Evolutionary conservation across 2,329 filamentous ascomycete species (phyloP), one percentile per base, ranked within the genome.

Genomic region (Fusarium sp.): DNA sequence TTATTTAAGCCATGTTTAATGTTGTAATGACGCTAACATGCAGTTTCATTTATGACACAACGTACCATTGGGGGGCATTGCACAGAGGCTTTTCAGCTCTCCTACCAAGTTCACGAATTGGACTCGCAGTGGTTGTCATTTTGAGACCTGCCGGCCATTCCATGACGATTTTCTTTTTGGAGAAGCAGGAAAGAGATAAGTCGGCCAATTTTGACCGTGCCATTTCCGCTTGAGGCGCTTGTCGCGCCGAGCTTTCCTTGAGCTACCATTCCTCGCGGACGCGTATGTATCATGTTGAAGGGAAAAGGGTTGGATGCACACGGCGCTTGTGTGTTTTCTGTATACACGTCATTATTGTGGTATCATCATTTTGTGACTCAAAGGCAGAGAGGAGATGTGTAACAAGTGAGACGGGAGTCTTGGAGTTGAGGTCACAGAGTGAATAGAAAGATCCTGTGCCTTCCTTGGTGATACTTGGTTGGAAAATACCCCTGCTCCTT

Each of bases 231-330:
- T 36, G 44, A 60, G 41, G 47, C 52, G 68, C 68, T 74, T 65
- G 73, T 69, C 75, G 75, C 77, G 69, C 67, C 67, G 71, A 71
- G 64, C 61, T 49, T 64, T 70, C 57, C 68, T 41, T 41, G 53
- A 68, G 41, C 55, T 66, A 35, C n/a, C 57, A 65, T 65, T 61
- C 60, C 68, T 74, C 61, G 55, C 45, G 42, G 57, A 59, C 44
- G 46, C 46, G 54, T 60, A 50, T 22, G n/a, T 39, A 45, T 29
- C 12, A 44, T 39, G 42, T 29, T 47, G 25, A 55, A 49, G 41
- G 25, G 45, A 38, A 71, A 73, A 35, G 70, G 69, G 65, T 66
- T 66, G 53, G 70, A 46, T 62, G 69, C 54, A 47, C 41, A 65
- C 47, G 55, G 27, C 47, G 31, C 58, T n/a, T 68, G 31, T 44